These are phyloP conservation scores for Fusarium mangiferae DNA, from an alignment of 2,329 filamentous ascomycete species.

Conservation along the genomic window DNA sequence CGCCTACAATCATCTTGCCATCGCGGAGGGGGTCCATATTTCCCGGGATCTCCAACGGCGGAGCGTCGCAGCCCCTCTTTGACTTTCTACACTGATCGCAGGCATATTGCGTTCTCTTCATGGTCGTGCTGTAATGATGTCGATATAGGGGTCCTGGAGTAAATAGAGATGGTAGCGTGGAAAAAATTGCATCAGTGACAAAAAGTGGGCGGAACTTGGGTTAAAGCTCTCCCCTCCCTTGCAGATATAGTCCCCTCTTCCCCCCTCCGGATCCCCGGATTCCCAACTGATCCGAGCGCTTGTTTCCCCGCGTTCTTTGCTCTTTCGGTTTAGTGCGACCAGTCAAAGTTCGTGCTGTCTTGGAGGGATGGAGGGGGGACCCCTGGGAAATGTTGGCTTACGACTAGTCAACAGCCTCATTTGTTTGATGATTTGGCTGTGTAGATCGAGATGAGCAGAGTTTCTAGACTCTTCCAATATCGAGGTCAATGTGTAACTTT, in stretches of 20 bases:
- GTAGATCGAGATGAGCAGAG: background rate
- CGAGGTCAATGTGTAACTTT: background rate
- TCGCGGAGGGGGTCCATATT: constrained; percentile 7
- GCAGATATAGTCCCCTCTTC: background rate
- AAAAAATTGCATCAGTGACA: background rate
- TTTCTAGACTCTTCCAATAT: background rate
- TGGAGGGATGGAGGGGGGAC: background rate
- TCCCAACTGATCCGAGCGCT: constrained; percentile 5
- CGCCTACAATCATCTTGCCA: constrained; percentile 22
- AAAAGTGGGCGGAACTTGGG: background rate
- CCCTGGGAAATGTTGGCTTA: background rate
- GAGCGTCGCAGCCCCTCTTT: constrained; percentile 22
- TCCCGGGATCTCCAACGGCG: background rate
- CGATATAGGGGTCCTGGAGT: no score
- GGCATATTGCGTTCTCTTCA: constrained; percentile 26
- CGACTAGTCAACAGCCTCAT: background rate
- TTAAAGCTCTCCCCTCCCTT: background rate
- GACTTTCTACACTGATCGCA: constrained; percentile 26
- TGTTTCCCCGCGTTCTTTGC: constrained; percentile 23
- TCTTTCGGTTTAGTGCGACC: constrained; percentile 3
- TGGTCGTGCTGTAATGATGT: background rate
- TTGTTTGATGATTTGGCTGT: background rate
- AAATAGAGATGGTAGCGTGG: background rate
- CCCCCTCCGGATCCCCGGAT: constrained; percentile 24
- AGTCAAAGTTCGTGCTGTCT: background rate